Conservation (phyloP, 148 eudicot genomes). For the Amaranthus palmeri region DNA sequence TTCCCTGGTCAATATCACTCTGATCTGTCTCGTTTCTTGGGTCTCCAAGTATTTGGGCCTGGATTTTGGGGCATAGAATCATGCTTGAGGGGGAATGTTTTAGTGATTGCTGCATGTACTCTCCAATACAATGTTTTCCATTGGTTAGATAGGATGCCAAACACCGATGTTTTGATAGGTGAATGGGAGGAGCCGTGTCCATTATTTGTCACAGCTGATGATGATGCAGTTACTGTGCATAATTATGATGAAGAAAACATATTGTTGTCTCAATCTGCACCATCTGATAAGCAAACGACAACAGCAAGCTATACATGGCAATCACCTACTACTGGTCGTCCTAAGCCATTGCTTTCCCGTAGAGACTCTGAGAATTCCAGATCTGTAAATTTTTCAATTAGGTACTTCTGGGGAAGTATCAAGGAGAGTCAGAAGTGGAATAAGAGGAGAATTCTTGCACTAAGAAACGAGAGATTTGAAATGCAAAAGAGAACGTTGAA, state of each 20-base stretch:
- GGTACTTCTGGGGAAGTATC: conserved; percentile 63
- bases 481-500: conserved; percentile 78
- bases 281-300: conserved; percentile 25
- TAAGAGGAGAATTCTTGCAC: conserved; percentile 60
- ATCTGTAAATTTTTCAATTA: conserved; percentile 44
- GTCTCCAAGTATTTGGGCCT: conserved; percentile 58
- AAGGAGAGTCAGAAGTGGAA: conserved; percentile 95
- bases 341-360: conserved; percentile 29
- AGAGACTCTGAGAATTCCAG: conserved; percentile 32
- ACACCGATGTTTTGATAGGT: conserved; percentile 32
- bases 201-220: conserved; percentile 58
- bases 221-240: conserved; percentile 34
- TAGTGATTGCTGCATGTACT: conserved; percentile 88
- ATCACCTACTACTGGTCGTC: conserved; percentile 29
- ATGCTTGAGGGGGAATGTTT: conserved; percentile 76
- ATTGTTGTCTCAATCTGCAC: conserved; percentile 27
- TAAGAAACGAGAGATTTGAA: conserved; percentile 85
- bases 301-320: conserved; percentile 47
- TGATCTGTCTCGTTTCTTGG: conserved; percentile 52
- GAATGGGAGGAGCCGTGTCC: conserved; percentile 95
- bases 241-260: conserved; percentile 40
- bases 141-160: conserved; percentile 82
- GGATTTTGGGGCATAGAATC: conserved; percentile 89
- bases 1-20: conserved; percentile 83
- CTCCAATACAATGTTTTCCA: conserved; percentile 91